Percentiles rank a stretch among this genome's conserved stretches.
Conservation (phyloP, 306 rosid species). For the Gillenia trifoliata region DNA sequence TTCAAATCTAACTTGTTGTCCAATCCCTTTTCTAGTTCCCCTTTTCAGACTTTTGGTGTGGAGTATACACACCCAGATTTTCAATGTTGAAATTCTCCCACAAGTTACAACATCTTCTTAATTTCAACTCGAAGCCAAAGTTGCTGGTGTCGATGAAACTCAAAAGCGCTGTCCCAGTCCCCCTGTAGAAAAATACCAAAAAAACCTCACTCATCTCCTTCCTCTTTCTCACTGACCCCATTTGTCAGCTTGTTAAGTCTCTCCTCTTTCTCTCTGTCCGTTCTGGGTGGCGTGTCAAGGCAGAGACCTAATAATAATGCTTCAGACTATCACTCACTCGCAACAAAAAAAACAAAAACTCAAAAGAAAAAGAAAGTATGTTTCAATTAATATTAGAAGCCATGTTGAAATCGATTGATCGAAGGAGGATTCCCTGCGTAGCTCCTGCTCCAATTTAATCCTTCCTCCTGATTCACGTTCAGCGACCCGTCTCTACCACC, state of each 20-base stretch:
- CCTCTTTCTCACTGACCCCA: constrained; percentile 43
- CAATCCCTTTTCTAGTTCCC: constrained; percentile 20
- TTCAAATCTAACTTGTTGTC: constrained; percentile 62
- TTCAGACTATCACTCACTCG: constrained; percentile 14
- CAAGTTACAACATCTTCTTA: background rate
- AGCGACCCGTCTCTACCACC: constrained; percentile 40
- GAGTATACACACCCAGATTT: background rate
- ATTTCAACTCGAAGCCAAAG: constrained; percentile 55
- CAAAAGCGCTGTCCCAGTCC: constrained; percentile 60
- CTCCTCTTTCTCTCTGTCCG: constrained; percentile 34
- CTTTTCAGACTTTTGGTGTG: constrained; percentile 16
- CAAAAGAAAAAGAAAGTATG: background rate
- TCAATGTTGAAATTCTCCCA: background rate
- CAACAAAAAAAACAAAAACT: background rate
- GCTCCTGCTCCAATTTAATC: constrained; percentile 45
- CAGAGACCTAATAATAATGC: constrained; percentile 21
- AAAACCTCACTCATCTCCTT: constrained; percentile 21
- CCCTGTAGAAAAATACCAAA: constrained; percentile 32
- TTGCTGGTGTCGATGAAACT: constrained; percentile 69
- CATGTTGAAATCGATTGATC: constrained; percentile 89
- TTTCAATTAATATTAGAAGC: constrained; percentile 42
- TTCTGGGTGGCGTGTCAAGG: constrained; percentile 40
- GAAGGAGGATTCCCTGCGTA: constrained; percentile 41
- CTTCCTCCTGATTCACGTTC: constrained; percentile 28
- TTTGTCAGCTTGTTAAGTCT: constrained; percentile 61